These are phyloP conservation scores for Serendipita sp. DNA, from an alignment of 768 basidiomycete genomes.

Conservation along the genomic window DNA sequence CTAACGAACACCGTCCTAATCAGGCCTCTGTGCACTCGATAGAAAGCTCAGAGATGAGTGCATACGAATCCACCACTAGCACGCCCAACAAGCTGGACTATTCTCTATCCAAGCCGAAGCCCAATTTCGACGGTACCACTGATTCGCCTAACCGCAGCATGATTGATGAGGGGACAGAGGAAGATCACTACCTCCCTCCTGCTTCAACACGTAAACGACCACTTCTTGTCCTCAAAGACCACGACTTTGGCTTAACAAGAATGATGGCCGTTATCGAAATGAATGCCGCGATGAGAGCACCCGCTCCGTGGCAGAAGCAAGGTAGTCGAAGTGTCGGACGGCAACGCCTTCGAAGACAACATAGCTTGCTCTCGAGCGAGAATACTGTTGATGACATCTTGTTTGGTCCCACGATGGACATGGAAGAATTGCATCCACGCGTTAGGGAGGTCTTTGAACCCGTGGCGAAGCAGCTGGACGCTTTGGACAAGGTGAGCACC, in stretches of 20 bases:
- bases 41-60: conserved; percentile 29
- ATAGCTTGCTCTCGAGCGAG: conserved; percentile 4
- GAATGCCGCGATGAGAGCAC: conserved; percentile 23
- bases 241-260: conserved; percentile 72
- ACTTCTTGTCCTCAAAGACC: conserved; percentile 20
- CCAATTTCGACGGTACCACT: conserved; percentile 3
- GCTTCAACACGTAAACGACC: conserved; percentile 12
- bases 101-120: conserved; percentile 12
- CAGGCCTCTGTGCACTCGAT: neutral
- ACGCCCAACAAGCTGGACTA: conserved; percentile 5
- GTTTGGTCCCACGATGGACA: conserved; percentile 49
- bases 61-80: conserved; percentile 11
- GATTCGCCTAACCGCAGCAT: conserved; percentile 8
- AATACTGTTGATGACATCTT: conserved; percentile 25
- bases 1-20: neutral
- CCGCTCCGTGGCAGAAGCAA: conserved; percentile 1
- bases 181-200: conserved; percentile 1
- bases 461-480: conserved; percentile 58
- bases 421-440: conserved; percentile 50
- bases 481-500: conserved; percentile 54
- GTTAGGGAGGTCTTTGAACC: conserved; percentile 55
- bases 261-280: conserved; percentile 84
- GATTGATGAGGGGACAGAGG: neutral
- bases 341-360: neutral
- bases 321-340: neutral